Conservation (phyloP, 2,329 filamentous ascomycete genomes). For the Colletotrichum zoysiae region DNA sequence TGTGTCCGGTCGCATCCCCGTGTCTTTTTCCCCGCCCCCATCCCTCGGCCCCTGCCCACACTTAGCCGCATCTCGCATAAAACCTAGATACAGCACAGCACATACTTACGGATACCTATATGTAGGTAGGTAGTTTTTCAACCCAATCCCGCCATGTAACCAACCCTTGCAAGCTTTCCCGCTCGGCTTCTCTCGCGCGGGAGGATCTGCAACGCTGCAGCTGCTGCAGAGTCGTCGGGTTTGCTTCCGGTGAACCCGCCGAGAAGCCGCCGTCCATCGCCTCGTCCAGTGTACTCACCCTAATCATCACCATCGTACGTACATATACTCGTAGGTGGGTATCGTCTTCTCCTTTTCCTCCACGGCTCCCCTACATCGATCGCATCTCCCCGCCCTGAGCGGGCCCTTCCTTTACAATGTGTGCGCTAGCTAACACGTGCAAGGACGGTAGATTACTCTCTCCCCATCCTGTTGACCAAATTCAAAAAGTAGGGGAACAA, state of each 20-base stretch:
- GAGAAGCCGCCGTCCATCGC: background rate
- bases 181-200: background rate
- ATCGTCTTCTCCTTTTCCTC: too few species aligned
- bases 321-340: too few species aligned
- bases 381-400: too few species aligned
- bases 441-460: too few species aligned
- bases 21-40: background rate
- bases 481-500: too few species aligned
- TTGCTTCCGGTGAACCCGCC: background rate
- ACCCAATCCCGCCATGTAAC: background rate
- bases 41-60: slow-evolving; percentile 7
- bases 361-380: too few species aligned
- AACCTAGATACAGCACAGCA: background rate
- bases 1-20: background rate
- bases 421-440: too few species aligned
- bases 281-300: too few species aligned
- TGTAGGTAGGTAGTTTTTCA: background rate
- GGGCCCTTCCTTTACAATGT: too few species aligned
- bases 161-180: background rate
- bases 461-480: too few species aligned
- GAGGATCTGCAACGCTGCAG: background rate
- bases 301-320: too few species aligned
- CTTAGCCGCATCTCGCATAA: slow-evolving; percentile 3
- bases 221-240: background rate
- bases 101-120: too few species aligned